Conservation (phyloP, 2,329 filamentous ascomycete genomes). For the Fusarium udum region DNA sequence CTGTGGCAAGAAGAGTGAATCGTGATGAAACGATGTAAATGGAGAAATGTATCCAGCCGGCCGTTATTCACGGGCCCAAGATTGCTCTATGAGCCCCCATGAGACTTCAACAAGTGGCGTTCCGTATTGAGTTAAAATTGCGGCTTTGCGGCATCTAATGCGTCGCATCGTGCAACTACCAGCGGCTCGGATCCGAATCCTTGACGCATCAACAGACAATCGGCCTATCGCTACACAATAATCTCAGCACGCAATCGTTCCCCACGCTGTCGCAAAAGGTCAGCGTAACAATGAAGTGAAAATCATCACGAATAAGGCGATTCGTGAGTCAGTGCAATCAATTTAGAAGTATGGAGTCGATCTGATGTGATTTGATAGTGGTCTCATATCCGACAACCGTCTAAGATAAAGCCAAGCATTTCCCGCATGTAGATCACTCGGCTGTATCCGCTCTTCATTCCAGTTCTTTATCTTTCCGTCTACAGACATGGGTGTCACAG, state of each 20-base stretch:
- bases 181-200: not conserved
- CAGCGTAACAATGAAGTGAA: not conserved
- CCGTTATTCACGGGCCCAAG: too few species aligned
- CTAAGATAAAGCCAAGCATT: not conserved
- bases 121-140: not conserved
- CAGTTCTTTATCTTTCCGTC: not conserved
- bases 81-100: too few species aligned
- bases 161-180: not conserved
- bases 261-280: slow-evolving; percentile 21
- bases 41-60: too few species aligned
- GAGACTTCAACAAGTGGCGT: not conserved
- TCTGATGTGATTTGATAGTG: slow-evolving; percentile 5
- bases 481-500: not conserved
- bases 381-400: not conserved
- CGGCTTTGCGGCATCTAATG: not conserved
- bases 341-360: not conserved
- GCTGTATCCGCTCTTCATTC: not conserved
- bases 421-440: not conserved
- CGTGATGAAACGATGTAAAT: too few species aligned
- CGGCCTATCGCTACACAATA: slow-evolving; percentile 6
- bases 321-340: not conserved
- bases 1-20: too few species aligned
- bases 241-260: slow-evolving; percentile 27
- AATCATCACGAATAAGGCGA: not conserved
- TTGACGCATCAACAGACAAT: not conserved